Conservation (phyloP, 2,329 filamentous ascomycete genomes). For the Cadophora gregata region DNA sequence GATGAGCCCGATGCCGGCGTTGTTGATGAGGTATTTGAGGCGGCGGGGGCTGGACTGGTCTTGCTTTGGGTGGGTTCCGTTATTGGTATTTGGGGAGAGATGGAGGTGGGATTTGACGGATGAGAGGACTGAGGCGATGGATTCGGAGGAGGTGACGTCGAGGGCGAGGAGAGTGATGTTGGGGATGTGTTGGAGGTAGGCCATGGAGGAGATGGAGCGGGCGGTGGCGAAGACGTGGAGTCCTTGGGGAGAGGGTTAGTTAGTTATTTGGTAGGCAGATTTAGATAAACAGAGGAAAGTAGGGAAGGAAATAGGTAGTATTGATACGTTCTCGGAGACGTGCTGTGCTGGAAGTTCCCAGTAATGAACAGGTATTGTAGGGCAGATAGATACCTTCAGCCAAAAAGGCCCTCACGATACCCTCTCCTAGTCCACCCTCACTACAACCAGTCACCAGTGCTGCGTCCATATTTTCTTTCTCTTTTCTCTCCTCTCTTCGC, state of each 20-base stretch:
- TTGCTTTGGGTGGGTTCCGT: background rate
- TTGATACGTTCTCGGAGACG: too few species aligned
- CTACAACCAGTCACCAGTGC: background rate
- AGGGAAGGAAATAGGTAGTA: too few species aligned
- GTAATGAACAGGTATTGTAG: background rate
- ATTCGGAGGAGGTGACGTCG: constrained; percentile 3
- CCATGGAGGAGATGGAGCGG: constrained; percentile 8
- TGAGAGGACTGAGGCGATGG: background rate
- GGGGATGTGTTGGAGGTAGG: constrained; percentile 1
- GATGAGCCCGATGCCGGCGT: background rate
- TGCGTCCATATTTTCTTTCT: background rate
- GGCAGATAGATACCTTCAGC: background rate
- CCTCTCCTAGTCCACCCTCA: constrained; percentile 1
- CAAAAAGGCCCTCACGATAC: background rate
- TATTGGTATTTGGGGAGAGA: background rate
- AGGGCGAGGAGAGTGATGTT: constrained; percentile 7
- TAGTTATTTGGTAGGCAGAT: too few species aligned
- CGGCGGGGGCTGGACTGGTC: background rate
- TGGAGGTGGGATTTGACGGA: background rate
- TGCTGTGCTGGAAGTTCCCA: too few species aligned
- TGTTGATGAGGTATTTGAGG: constrained; percentile 7
- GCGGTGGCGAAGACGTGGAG: constrained; percentile 19
- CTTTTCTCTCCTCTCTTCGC: background rate
- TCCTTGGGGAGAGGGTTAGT: background rate
- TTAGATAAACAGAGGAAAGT: too few species aligned